phyloP scores from a whole-genome alignment of 2,329 filamentous ascomycete species.

The Coleophoma cylindrospora region DNA sequence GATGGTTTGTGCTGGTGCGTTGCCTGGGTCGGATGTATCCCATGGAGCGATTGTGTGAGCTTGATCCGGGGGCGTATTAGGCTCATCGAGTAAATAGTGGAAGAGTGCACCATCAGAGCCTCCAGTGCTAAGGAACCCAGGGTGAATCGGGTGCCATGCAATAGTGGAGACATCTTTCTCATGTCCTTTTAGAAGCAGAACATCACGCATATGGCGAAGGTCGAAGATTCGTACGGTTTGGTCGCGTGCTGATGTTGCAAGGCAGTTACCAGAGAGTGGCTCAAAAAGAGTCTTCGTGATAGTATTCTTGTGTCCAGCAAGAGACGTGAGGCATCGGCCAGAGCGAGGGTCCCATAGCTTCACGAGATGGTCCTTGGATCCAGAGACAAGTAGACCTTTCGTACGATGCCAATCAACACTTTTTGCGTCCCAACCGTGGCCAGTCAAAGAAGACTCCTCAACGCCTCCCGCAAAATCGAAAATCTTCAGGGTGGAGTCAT shows the following conservation, averaged over 20 bases:
- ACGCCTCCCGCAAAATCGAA: constrained; percentile 89
- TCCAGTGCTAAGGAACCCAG: constrained; percentile 83
- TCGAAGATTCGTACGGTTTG: constrained; percentile 93
- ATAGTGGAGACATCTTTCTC: constrained; percentile 94
- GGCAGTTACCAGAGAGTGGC: constrained; percentile 72
- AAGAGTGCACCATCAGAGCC: constrained; percentile 85
- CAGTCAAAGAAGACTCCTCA: constrained; percentile 77
- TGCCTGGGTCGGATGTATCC: constrained; percentile 73
- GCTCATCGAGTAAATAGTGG: constrained; percentile 95
- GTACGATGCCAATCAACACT: constrained; percentile 96
- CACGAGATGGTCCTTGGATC: constrained; percentile 94
- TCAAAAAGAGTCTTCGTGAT: constrained; percentile 93
- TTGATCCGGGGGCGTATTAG: constrained; percentile 74
- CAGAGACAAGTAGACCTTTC: constrained; percentile 90
- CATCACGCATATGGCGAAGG: constrained; percentile 96
- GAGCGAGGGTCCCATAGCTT: constrained; percentile 98
- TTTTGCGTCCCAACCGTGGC: constrained; percentile 98
- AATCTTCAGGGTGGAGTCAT: constrained; percentile 90
- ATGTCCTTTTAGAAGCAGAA: constrained; percentile 86
- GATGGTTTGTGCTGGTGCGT: constrained; percentile 82
- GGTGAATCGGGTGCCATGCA: constrained; percentile 89
- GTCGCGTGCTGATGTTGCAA: constrained; percentile 90
- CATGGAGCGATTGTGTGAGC: constrained; percentile 74
- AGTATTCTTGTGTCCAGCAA: constrained; percentile 96
- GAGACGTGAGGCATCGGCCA: constrained; percentile 81